Base-by-base conservation (phyloP, 805 yeast genomes). In the Isabelozyma rhagii region DNA sequence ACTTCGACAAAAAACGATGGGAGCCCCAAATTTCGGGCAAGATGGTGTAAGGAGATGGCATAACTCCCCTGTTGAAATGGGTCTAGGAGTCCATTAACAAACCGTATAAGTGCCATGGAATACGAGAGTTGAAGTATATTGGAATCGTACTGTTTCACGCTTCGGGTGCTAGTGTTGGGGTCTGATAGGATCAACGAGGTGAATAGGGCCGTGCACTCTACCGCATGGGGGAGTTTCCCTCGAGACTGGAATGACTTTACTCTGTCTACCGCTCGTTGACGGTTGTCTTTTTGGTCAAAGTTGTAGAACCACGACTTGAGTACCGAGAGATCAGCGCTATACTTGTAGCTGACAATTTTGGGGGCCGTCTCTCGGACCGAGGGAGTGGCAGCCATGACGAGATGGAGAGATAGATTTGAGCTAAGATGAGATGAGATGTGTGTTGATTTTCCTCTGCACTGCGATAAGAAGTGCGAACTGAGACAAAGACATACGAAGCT, bases 71-170 rank as follows among this genome's bases (percentile, higher is more conserved):
- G 88, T 66, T 94, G 99, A 45, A 79, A 79, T 0, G 96, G 94
- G 64, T 94, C 99, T 38, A 94, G 67, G 3, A 90, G 66, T 2
- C 97, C 98, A 66, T 94, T 94, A 25, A 94, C 97, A 68, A 93
- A 90, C 50, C 96, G 73, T 27, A 90, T 84, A 10, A 92, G 59
- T 0, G 90, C 81, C 88, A 87, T 84, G 0, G 91, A 71, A 61
- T 87, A 88, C 5, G 84, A 73, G 53, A 83, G 58, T 52, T 82
- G 77, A 2, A 81, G 58, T 0, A 72, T 53, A 44, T 62, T 62
- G 14, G 68, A 55, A 45, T 77, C 80, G 5, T 10, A 13, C 28
- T 31, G 43, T 2, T 48, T 47, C 1, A 29, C 15, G 8, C 43
- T 47, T 9, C 54, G 51, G n/a, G 56, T 29, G 7, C 43, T 43